Evolutionary conservation across 495 filamentous ascomycete genomes (phyloP), one percentile per base, ranked within the genome.

Genomic region (Halenospora varia): DNA sequence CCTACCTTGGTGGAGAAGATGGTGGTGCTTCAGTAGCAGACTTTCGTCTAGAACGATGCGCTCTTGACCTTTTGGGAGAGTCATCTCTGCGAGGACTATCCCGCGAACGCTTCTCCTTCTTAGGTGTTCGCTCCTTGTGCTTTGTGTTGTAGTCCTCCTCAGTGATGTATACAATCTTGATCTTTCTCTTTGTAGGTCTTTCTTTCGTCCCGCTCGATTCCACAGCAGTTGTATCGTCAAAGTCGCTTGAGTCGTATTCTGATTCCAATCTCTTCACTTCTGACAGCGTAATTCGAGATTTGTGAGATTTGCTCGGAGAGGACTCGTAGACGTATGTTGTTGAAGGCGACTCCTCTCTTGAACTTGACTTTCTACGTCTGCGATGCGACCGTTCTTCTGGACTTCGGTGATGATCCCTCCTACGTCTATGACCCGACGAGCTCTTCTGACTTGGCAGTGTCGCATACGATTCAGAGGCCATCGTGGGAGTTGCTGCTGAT

Each of bases 381-480:
- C 63, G 57, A 54, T 56, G 57, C 26, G 47, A 26, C 26, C 19
- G 48, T 8, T 57, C 54, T 17, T 62, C 60, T 11, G 60, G 47
- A 61, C 52, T 56, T n/a, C 57, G 53, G 40, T 58, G 53, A 3
- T 41, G 52, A 18, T 62, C 44, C 17, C 49, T 52, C 20, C 51
- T 58, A 20, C 57, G 55, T 39, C 57, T 56, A 44, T 50, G 53
- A 29, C 35, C 46, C 18, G 52, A 54, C n/a, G 52, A 25, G 11
- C 41, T 46, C 40, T 52, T 55, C 25, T 39, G 13, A 49, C 53
- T 57, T 9, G 59, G 51, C 15, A 62, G 48, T 39, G 56, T 62
- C 45, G 60, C 41, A 55, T 62, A 53, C 2, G 63, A 66, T 53
- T 56, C 59, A 25, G 60, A 53, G 25, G 63, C 53, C 60, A 66